Evolutionary conservation across 805 yeast genomes (phyloP), one percentile per base, ranked within the genome.

Genomic region (Kodamaea jinghongensis): DNA sequence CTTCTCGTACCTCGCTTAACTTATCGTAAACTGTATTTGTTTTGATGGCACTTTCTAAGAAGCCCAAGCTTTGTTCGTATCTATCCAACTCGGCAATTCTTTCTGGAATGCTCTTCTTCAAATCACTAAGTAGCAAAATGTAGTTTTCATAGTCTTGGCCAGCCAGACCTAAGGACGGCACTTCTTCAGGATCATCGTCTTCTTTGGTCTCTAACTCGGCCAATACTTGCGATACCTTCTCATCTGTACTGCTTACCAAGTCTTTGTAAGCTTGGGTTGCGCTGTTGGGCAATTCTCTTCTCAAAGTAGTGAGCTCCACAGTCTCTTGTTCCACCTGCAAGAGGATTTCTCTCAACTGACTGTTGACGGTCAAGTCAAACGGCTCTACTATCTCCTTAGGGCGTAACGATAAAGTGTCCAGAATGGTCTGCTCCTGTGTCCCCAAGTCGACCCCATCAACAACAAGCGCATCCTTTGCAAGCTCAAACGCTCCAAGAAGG

Each of bases 321-420:
- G 87, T 78, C 44, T 75, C 76, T 34, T 70, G 73, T 47, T 86
- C 95, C 42, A 85, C 81, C 28, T 73, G 68, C 35, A 71, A 70
- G 45, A 84, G 76, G 35, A 76, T 49, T 35, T 71, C 66, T 34
- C 91, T 65, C 20, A 86, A 71, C 40, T 68, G 56, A 42, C 76
- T 80, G 56, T 83, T 82, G 43, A 84, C 58, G 13, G 73, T 79
- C 28, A 73, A 60, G 52, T 86, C 91, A 57, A 83, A 84, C 1
- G 90, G 88, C 54, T 83, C 93, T 6, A 79, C 71, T 42, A 73
- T 73, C 41, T 64, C 70, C 28, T 30, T 48, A 4, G 67, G 59
- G 26, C 51, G 49, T 28, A 63, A 44, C 15, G 62, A 46, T 6
- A 67, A 44, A 3, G 61, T 30, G 9, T 58, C 61, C 28, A 41